Percentiles rank a stretch among this genome's conserved stretches.
These are phyloP conservation scores for Colletotrichum endophyticum DNA, from an alignment of 2,329 filamentous ascomycete genomes.

Conservation along the genomic window DNA sequence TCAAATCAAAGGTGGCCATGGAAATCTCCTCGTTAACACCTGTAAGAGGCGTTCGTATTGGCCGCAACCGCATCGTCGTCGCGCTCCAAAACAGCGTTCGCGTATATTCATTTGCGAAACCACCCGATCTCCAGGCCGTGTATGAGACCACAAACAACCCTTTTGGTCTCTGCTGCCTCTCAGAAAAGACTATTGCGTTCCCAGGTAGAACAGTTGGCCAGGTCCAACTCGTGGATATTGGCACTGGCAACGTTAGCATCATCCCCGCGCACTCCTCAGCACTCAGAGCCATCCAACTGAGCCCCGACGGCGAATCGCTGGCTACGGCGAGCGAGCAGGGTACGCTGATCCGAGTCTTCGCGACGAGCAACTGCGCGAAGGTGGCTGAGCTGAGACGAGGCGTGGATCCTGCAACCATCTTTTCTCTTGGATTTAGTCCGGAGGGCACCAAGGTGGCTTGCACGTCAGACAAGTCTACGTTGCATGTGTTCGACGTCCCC, in stretches of 20 bases:
- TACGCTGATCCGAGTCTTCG: conserved; percentile 86
- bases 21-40: conserved; percentile 84
- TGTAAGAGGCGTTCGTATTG: conserved; percentile 76
- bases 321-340: conserved; percentile 92
- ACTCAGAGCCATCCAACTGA: conserved; percentile 80
- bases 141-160: conserved; percentile 90
- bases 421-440: conserved; percentile 86
- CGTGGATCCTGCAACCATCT: conserved; percentile 86
- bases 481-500: conserved; percentile 91
- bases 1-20: conserved; percentile 71
- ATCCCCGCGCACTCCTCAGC: conserved; percentile 87
- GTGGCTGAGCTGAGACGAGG: conserved; percentile 87
- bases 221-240: conserved; percentile 83
- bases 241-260: conserved; percentile 85
- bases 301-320: conserved; percentile 78
- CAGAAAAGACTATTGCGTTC: conserved; percentile 76
- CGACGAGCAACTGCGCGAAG: conserved; percentile 79
- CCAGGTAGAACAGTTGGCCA: conserved; percentile 89
- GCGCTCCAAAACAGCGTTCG: conserved; percentile 82
- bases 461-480: conserved; percentile 94
- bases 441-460: conserved; percentile 81
- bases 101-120: conserved; percentile 79
- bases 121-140: conserved; percentile 71
- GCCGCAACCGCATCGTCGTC: conserved; percentile 77
- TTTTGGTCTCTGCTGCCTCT: conserved; percentile 78